Evolutionary conservation across 2,329 filamentous ascomycete genomes (phyloP), one percentile per base, ranked within the genome.

Genomic region (Dactylellina leptospora): DNA sequence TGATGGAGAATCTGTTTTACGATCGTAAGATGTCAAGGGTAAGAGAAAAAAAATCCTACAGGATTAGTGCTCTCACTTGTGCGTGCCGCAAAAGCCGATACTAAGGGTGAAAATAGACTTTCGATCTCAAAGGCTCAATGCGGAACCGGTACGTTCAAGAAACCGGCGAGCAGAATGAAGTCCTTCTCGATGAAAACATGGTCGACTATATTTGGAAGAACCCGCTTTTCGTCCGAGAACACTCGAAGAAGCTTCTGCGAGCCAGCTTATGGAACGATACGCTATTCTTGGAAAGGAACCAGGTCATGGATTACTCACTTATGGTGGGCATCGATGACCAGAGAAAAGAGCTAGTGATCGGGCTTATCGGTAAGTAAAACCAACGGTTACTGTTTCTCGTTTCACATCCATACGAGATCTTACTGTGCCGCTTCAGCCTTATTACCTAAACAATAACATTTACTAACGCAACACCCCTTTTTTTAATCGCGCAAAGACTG

Each of bases 121-220:
- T 99, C 78, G 95, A 99, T 78, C 86, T 99, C 73, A 99, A 99
- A 79, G 95, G 95, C 1, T 96, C 92, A 6, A 99, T 99, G 95
- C 89, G 95, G 48, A 99, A 99, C 81, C 91, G 95, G 77, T 97
- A 96, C 79, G 96, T 97, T 47, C 89, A 97, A 78, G 92, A 90
- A 25, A 99, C 95, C 0, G 96, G 95, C 56, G 92, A 97, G 80
- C 90, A 93, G 75, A 95, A 97, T 76, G 95, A 99, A 80, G 95
- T 99, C 2, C 85, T 99, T 2, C 85, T 99, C 0, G 95, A 99
- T 78, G 96, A 99, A 78, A 99, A 99, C 80, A 95, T 99, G 85
- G 95, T 99, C 8, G 96, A 99, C 79, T 97, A 96, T 79, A 97
- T 99, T 74, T 99, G 96, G 77, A 95, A 99, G 79, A 96, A 91